Conservation (phyloP, 306 rosid species). For the Castanospermum australe region DNA sequence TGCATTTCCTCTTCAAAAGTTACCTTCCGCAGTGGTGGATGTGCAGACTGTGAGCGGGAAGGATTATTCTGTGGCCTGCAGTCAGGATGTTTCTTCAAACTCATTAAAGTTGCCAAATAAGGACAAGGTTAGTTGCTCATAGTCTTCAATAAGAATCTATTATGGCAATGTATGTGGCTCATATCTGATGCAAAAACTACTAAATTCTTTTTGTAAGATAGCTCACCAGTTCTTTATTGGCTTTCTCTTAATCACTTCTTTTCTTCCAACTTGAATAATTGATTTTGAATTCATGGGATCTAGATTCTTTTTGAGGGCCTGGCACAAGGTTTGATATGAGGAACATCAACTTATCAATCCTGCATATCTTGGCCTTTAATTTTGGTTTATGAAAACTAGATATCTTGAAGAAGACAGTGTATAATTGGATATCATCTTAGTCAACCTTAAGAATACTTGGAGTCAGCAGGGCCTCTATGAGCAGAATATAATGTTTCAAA, state of each 20-base stretch:
- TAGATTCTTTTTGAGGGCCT: background rate
- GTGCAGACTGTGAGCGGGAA: constrained; percentile 39
- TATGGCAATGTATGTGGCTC: constrained; percentile 12
- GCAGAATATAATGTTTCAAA: background rate
- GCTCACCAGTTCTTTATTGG: background rate
- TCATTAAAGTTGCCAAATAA: constrained; percentile 41
- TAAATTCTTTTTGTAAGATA: background rate
- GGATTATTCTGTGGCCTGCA: constrained; percentile 25
- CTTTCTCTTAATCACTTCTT: background rate
- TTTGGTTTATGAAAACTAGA: background rate
- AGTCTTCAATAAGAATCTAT: background rate
- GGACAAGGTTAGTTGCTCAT: constrained; percentile 55
- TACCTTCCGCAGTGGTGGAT: constrained; percentile 42
- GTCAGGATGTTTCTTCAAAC: constrained; percentile 47
- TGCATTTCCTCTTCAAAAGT: constrained; percentile 63
- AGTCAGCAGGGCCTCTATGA: background rate
- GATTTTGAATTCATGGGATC: background rate
- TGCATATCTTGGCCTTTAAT: background rate
- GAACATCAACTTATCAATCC: background rate
- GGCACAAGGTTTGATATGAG: background rate
- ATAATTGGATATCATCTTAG: background rate
- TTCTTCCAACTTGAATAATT: background rate
- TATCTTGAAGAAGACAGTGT: background rate
- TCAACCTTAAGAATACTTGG: background rate
- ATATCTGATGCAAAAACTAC: background rate